Evolutionary conservation across 2,329 filamentous ascomycete species (phyloP).

Genomic region (Orbilia oligospora): DNA sequence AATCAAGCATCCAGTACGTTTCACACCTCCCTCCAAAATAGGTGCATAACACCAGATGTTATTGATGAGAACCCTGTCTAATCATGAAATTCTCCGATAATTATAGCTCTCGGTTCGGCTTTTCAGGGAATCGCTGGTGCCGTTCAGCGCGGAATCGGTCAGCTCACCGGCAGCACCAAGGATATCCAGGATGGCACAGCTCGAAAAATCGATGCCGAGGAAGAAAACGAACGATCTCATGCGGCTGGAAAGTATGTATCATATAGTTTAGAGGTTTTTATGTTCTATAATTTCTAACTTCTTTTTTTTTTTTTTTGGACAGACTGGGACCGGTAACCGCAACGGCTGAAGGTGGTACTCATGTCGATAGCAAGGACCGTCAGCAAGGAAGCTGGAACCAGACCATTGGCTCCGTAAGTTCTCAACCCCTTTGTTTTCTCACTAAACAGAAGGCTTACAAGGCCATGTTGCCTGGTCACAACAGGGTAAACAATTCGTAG

Average conservation of each 20-base stretch:
- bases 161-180: slow-evolving; percentile 43
- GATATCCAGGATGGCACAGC: slow-evolving; percentile 45
- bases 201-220: slow-evolving; percentile 69
- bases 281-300: no score
- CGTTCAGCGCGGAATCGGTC: slow-evolving; percentile 48
- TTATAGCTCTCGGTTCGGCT: slow-evolving; percentile 37
- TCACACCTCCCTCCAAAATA: background rate
- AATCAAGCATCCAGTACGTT: slow-evolving; percentile 39
- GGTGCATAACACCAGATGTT: background rate
- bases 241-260: slow-evolving; percentile 73
- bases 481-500: slow-evolving; percentile 82
- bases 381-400: slow-evolving; percentile 85
- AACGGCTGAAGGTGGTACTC: slow-evolving; percentile 78
- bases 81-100: background rate
- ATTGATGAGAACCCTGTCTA: background rate
- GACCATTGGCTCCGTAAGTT: slow-evolving; percentile 77
- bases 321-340: slow-evolving; percentile 78
- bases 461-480: background rate
- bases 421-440: background rate
- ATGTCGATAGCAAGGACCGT: slow-evolving; percentile 81
- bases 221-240: slow-evolving; percentile 81
- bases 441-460: background rate
- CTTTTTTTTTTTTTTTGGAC: background rate
- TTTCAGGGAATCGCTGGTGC: slow-evolving; percentile 41
- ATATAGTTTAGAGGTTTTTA: no score